Conservation (phyloP, 208 protist genomes). For the Acanthamoeba lenticulata region DNA sequence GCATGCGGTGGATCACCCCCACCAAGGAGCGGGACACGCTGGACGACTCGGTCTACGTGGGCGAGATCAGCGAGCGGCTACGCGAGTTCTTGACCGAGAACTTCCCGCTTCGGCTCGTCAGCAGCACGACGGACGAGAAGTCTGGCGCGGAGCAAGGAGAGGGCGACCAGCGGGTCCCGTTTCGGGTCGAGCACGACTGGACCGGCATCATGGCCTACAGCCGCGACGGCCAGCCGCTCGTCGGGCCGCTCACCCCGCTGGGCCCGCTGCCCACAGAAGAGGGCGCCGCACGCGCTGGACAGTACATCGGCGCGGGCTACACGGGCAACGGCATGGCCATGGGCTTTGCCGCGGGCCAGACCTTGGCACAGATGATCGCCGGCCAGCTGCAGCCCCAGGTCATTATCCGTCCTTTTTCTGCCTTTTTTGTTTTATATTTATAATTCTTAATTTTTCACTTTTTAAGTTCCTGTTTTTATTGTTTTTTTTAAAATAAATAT, state of each 20-base stretch:
- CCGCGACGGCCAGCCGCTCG: neutral
- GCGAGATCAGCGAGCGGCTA: constrained; percentile 26
- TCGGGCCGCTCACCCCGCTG: constrained; percentile 12
- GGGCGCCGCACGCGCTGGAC: neutral
- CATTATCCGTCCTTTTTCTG: neutral
- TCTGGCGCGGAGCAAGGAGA: neutral
- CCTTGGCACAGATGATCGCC: neutral
- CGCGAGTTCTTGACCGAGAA: neutral
- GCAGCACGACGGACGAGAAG: neutral
- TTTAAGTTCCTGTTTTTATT: neutral
- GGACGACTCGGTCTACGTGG: neutral
- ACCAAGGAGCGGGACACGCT: constrained; percentile 33
- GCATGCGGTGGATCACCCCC: constrained; percentile 53
- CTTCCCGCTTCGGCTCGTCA: neutral
- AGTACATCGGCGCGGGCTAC: constrained; percentile 39
- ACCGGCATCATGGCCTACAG: constrained; percentile 60
- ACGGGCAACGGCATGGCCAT: constrained; percentile 23
- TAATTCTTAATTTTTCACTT: no score
- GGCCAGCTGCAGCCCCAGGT: neutral
- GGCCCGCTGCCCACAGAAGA: neutral
- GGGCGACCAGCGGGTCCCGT: neutral
- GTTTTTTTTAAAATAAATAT: neutral
- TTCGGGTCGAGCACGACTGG: constrained; percentile 28
- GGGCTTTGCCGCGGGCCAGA: neutral
- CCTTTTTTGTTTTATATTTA: neutral